Percentiles rank a stretch among this genome's conserved stretches.
Evolutionary conservation across 805 yeast genomes (phyloP).

Genomic region (Pichia insulana): DNA sequence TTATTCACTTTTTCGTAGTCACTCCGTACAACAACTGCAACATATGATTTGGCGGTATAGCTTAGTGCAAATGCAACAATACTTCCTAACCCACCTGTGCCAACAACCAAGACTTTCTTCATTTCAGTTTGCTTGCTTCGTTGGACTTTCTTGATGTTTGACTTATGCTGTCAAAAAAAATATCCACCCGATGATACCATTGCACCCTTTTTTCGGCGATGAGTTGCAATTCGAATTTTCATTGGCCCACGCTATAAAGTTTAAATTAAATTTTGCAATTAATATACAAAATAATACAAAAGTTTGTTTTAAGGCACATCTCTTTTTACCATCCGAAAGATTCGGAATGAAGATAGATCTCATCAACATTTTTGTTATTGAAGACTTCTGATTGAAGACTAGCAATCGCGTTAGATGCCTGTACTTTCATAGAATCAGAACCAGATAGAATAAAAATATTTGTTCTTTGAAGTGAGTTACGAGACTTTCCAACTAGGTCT

Average conservation of each 20-base stretch:
- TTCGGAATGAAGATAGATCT: conserved; percentile 44
- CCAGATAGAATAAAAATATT: conserved; percentile 41
- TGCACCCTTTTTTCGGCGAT: too few relatives aligned
- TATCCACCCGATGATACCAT: too few relatives aligned
- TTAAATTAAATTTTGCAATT: too few relatives aligned
- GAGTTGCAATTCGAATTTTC: too few relatives aligned
- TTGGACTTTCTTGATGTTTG: neutral
- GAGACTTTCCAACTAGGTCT: conserved; percentile 13
- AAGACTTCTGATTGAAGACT: conserved; percentile 30
- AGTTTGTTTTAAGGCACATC: too few relatives aligned
- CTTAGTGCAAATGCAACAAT: conserved; percentile 58
- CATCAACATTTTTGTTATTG: conserved; percentile 26
- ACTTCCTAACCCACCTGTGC: conserved; percentile 82
- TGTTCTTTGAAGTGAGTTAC: conserved; percentile 23
- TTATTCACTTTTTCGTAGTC: conserved; percentile 44
- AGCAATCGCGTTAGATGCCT: conserved; percentile 34
- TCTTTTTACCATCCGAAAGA: conserved; percentile 35
- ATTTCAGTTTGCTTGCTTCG: neutral
- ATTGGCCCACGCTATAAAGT: too few relatives aligned
- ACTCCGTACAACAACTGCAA: conserved; percentile 50
- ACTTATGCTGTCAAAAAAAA: too few relatives aligned
- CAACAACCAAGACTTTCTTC: conserved; percentile 36
- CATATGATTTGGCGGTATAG: conserved; percentile 37
- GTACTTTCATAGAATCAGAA: conserved; percentile 31
- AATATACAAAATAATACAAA: too few relatives aligned